A percentile compares a stretch with the other conserved stretches of the same genome.
These are phyloP conservation scores for Porphyrellus cyaneotinctus DNA, from an alignment of 768 basidiomycete genomes.

Conservation along the genomic window DNA sequence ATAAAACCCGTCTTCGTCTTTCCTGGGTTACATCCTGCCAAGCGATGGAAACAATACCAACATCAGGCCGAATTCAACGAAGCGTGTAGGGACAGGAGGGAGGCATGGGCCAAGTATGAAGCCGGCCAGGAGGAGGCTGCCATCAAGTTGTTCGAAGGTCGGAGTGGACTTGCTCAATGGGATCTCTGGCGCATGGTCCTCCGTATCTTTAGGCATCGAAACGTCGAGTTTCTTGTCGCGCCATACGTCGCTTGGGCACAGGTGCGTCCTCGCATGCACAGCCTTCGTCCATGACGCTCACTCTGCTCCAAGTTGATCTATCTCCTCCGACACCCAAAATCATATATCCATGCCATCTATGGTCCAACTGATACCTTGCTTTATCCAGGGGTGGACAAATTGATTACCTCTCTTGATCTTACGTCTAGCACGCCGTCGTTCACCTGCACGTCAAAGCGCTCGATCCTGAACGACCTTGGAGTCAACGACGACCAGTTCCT, in stretches of 20 bases:
- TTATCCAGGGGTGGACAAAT: constrained; percentile 82
- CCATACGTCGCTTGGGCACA: constrained; percentile 96
- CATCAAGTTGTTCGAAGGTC: constrained; percentile 75
- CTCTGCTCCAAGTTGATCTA: constrained; percentile 72
- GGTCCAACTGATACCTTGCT: constrained; percentile 88
- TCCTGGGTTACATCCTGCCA: constrained; percentile 78
- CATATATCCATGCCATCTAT: constrained; percentile 92
- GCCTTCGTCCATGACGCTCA: constrained; percentile 7
- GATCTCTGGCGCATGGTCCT: constrained; percentile 94
- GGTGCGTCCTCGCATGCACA: constrained; percentile 46
- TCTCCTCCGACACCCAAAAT: constrained; percentile 87
- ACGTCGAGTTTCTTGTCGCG: constrained; percentile 94
- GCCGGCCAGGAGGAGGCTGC: constrained; percentile 87
- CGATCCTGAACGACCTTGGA: constrained; percentile 59
- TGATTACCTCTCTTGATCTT: constrained; percentile 88
- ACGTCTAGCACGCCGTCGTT: constrained; percentile 64
- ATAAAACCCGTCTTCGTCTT: constrained; percentile 99
- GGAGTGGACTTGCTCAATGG: constrained; percentile 71
- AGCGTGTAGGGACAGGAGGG: constrained; percentile 68
- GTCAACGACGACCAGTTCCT: constrained; percentile 89
- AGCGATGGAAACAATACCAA: constrained; percentile 56
- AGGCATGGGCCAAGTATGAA: constrained; percentile 95
- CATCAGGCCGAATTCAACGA: constrained; percentile 57
- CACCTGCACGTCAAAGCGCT: constrained; percentile 78
- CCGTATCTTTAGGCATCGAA: constrained; percentile 88